Evolutionary conservation across 805 yeast genomes (phyloP).

Genomic region (Candida koratica): DNA sequence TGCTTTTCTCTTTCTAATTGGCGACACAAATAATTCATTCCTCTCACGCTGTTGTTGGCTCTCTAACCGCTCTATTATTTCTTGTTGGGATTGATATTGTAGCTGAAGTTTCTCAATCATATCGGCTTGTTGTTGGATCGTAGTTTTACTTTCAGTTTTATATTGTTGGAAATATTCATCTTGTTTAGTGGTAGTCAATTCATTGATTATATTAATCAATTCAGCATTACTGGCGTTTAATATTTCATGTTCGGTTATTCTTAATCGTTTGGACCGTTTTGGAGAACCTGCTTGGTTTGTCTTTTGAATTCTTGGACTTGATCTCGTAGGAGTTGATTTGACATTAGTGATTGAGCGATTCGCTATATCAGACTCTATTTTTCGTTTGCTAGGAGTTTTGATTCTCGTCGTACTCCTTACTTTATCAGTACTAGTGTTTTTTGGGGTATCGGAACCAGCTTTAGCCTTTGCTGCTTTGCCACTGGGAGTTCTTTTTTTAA

Average conservation of each 20-base stretch:
- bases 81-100: conserved; percentile 26
- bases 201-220: conserved; percentile 27
- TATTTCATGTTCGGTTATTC: conserved; percentile 28
- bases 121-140: conserved; percentile 18
- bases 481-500: conserved; percentile 13
- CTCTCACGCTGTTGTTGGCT: conserved; percentile 1
- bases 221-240: conserved; percentile 24
- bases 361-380: not conserved
- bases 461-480: conserved; percentile 7
- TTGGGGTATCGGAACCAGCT: conserved; percentile 2
- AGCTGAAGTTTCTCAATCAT: conserved; percentile 23
- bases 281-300: not conserved
- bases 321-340: conserved; percentile 1
- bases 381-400: not conserved
- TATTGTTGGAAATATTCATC: conserved; percentile 29
- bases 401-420: not conserved
- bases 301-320: conserved; percentile 1
- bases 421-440: not conserved
- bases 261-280: not conserved
- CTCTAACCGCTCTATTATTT: conserved; percentile 23
- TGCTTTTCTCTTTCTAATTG: conserved; percentile 14
- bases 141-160: conserved; percentile 17
- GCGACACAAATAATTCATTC: conserved; percentile 13
- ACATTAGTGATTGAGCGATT: conserved; percentile 1
- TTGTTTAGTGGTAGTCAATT: conserved; percentile 29